phyloP scores from a whole-genome alignment of 352 stramenopile species.

The Saprolegnia diclina region DNA sequence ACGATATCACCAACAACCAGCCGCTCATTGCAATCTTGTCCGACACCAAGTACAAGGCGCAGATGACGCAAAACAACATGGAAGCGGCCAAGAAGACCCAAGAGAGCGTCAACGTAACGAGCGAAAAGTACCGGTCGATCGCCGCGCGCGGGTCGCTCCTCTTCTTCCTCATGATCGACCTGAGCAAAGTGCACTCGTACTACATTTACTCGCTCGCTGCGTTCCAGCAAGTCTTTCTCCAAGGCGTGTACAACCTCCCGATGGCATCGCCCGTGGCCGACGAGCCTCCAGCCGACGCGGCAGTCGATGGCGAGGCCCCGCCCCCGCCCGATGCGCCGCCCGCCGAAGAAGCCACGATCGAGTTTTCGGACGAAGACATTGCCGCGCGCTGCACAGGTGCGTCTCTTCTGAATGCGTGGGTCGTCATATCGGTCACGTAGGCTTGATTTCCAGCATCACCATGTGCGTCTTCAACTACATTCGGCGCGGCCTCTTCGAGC shows the following conservation, averaged over 20 bases:
- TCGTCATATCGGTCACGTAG: constrained; percentile 31
- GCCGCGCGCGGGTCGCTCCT: constrained; percentile 89
- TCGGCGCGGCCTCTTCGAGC: constrained; percentile 90
- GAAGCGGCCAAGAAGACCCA: constrained; percentile 90
- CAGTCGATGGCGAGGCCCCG: constrained; percentile 26
- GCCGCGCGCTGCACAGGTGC: constrained; percentile 47
- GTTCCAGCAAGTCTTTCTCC: constrained; percentile 95
- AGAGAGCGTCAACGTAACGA: constrained; percentile 89
- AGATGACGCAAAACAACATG: constrained; percentile 89
- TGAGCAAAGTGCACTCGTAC: constrained; percentile 95
- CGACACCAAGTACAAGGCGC: constrained; percentile 91
- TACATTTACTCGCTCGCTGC: constrained; percentile 96
- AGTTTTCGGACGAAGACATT: constrained; percentile 90
- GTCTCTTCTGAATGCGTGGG: background rate
- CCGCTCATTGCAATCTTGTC: constrained; percentile 94
- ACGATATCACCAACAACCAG: constrained; percentile 97
- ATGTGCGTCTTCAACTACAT: constrained; percentile 95
- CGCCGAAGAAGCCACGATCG: constrained; percentile 32
- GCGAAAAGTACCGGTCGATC: constrained; percentile 93
- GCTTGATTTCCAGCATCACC: constrained; percentile 91
- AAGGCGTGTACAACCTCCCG: constrained; percentile 90
- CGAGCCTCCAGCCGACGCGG: constrained; percentile 23
- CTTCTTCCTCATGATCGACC: constrained; percentile 97
- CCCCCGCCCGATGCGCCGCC: constrained; percentile 27
- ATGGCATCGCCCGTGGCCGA: constrained; percentile 29